A percentile compares a stretch with the other conserved stretches of the same genome.
These are phyloP conservation scores for Suillus subalutaceus DNA, from an alignment of 768 basidiomycete genomes.

Conservation along the genomic window DNA sequence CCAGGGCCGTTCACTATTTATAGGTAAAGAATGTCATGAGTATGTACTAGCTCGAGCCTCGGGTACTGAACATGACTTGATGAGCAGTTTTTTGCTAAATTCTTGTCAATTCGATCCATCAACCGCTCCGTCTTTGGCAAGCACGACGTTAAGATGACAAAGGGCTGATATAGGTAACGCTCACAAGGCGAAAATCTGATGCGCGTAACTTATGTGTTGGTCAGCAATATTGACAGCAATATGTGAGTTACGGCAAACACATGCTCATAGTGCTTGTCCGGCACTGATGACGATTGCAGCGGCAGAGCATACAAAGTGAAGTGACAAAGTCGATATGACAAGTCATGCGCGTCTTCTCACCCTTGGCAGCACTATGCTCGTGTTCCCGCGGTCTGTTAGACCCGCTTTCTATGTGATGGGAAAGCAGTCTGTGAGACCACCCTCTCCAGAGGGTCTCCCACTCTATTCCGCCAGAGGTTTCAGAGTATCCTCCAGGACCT, in stretches of 20 bases:
- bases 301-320: neutral
- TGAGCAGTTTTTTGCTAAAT: neutral
- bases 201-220: neutral
- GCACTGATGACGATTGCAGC: neutral
- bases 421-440: no score
- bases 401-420: no score
- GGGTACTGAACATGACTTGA: neutral
- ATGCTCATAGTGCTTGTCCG: neutral
- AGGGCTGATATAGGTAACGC: neutral
- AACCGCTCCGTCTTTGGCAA: neutral
- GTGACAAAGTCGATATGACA: neutral
- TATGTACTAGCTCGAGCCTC: neutral
- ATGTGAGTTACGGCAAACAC: neutral
- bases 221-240: no score
- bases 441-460: no score
- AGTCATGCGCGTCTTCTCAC: neutral
- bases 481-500: no score
- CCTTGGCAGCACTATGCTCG: no score
- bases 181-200: neutral
- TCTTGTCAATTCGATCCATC: neutral
- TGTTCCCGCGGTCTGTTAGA: no score
- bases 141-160: neutral
- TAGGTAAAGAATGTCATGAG: neutral
- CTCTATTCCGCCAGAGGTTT: no score
- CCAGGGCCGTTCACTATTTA: neutral